phyloP scores from a whole-genome alignment of 116 monocot genomes.

The Zostera marina region DNA sequence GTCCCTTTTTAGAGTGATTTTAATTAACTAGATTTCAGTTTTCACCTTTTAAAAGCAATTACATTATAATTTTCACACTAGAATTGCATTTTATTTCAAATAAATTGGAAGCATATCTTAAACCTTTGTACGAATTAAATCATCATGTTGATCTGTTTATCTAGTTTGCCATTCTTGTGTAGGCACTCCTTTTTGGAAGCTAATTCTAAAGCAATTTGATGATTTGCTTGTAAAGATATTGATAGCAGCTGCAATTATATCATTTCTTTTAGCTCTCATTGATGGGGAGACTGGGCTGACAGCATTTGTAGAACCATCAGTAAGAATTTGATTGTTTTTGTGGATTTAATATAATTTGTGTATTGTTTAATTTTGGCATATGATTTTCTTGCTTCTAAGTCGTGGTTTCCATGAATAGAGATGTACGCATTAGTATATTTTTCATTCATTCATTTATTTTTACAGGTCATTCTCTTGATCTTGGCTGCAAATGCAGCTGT shows the following conservation, averaged over 20 bases:
- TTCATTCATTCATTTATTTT: not conserved
- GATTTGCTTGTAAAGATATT: conserved; percentile 98
- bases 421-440: no score
- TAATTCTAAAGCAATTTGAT: conserved; percentile 93
- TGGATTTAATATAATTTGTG: not conserved
- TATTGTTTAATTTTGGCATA: not conserved
- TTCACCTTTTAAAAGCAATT: no score
- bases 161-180: conserved; percentile 5
- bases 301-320: conserved; percentile 89
- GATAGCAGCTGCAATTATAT: conserved; percentile 91
- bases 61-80: not conserved
- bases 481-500: conserved; percentile 99
- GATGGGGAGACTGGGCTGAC: conserved; percentile 83
- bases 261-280: conserved; percentile 79
- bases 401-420: no score
- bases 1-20: no score
- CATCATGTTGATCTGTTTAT: not conserved
- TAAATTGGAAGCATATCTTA: not conserved
- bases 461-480: conserved; percentile 89
- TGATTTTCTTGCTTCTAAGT: not conserved
- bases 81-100: not conserved
- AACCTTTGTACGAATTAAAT: not conserved
- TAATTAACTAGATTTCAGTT: not conserved
- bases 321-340: conserved; percentile 22
- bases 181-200: conserved; percentile 95